Percentiles rank a stretch among this genome's conserved stretches.
These are phyloP conservation scores for Alternaria consortialis DNA, from an alignment of 2,329 filamentous ascomycete genomes.

Conservation along the genomic window DNA sequence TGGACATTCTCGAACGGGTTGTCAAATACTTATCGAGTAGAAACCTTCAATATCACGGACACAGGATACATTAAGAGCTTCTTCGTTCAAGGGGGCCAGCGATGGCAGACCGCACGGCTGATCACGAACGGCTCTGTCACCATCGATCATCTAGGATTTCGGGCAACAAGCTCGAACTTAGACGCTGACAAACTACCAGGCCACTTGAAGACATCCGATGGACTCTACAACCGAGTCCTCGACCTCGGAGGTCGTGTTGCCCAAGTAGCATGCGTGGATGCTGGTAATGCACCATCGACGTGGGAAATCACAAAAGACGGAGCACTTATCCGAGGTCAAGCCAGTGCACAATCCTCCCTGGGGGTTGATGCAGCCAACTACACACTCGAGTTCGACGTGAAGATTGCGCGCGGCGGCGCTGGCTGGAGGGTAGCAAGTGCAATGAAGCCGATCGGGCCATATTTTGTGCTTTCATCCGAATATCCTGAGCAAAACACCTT, in stretches of 20 bases:
- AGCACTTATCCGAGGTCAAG: slow-evolving; percentile 47
- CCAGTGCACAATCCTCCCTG: slow-evolving; percentile 24
- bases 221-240: too few species aligned
- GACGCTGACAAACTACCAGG: too few species aligned
- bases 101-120: slow-evolving; percentile 53
- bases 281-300: slow-evolving; percentile 46
- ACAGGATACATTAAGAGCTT: slow-evolving; percentile 41
- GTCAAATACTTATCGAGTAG: too few species aligned
- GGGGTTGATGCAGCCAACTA: neutral
- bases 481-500: neutral
- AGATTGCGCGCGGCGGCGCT: too few species aligned
- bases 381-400: too few species aligned
- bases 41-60: slow-evolving; percentile 36
- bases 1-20: too few species aligned
- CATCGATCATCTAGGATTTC: slow-evolving; percentile 46
- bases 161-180: slow-evolving; percentile 25
- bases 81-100: slow-evolving; percentile 54
- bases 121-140: slow-evolving; percentile 47
- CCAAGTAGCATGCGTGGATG: slow-evolving; percentile 50
- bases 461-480: slow-evolving; percentile 6
- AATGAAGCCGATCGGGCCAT: neutral
- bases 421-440: neutral
- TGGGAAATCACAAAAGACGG: slow-evolving; percentile 47
- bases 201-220: too few species aligned
- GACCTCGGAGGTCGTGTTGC: slow-evolving; percentile 45